These are phyloP conservation scores for Amaranthus tricolor DNA, from an alignment of 179 eudicot species.

Conservation along the genomic window DNA sequence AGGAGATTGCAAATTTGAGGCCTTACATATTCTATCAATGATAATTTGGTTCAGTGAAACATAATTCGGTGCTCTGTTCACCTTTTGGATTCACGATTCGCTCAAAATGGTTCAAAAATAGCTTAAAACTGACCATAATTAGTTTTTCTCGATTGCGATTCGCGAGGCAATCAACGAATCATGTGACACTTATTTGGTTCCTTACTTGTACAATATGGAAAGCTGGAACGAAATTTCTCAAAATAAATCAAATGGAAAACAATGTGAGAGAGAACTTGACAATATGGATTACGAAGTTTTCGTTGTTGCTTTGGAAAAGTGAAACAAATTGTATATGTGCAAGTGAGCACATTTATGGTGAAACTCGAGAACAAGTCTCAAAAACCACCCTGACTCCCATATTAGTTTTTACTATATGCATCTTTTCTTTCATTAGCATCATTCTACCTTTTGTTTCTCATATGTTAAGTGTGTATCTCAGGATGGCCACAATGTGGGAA, in stretches of 20 bases:
- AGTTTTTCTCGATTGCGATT: no score
- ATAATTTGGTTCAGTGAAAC: no score
- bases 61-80: no score
- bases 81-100: no score
- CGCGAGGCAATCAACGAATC: no score
- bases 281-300: no score
- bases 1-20: background rate
- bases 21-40: background rate
- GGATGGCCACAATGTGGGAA: conserved; percentile 92
- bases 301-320: background rate
- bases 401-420: background rate
- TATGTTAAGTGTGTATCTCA: conserved; percentile 25
- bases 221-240: no score
- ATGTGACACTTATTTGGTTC: background rate
- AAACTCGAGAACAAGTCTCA: no score
- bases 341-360: background rate
- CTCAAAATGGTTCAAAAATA: no score
- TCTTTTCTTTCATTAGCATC: background rate
- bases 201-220: background rate
- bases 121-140: no score
- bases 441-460: background rate
- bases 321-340: background rate
- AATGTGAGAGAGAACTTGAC: background rate
- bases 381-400: no score
- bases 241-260: no score